These are phyloP conservation scores for Leccinum insolens DNA, from an alignment of 1,284 basidiomycete genomes.

Conservation along the genomic window DNA sequence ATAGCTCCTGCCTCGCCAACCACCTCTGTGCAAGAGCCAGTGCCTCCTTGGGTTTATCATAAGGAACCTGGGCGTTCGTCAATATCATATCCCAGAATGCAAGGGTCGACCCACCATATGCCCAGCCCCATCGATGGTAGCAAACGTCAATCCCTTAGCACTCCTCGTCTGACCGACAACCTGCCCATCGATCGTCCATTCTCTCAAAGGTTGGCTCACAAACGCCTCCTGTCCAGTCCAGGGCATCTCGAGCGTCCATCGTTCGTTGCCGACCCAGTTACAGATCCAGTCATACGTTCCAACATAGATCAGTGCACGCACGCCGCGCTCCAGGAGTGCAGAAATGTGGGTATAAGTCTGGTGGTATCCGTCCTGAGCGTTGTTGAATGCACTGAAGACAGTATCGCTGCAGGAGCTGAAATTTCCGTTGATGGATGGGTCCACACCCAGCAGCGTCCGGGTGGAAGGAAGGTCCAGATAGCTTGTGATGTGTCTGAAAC, in stretches of 20 bases:
- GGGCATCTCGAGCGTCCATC: constrained; percentile 62
- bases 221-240: constrained; percentile 66
- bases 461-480: constrained; percentile 50
- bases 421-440: constrained; percentile 39
- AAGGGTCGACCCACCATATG: constrained; percentile 55
- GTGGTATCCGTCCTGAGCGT: constrained; percentile 44
- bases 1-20: constrained; percentile 44
- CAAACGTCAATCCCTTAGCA: constrained; percentile 63
- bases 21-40: constrained; percentile 56
- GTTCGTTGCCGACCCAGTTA: constrained; percentile 75
- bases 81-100: background rate
- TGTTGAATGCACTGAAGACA: constrained; percentile 39
- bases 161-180: constrained; percentile 60
- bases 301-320: constrained; percentile 76
- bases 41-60: constrained; percentile 58
- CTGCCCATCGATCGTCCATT: constrained; percentile 57
- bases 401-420: constrained; percentile 50
- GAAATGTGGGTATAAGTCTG: constrained; percentile 59
- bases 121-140: constrained; percentile 60
- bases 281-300: constrained; percentile 77
- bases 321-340: constrained; percentile 72
- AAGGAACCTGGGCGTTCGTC: constrained; percentile 50
- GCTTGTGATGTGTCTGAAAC: constrained; percentile 45
- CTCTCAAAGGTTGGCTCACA: constrained; percentile 45
- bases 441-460: constrained; percentile 62